Evolutionary conservation across 129 eudicot species (phyloP), one percentile per base, ranked within the genome.

Genomic region (Escallonia rubra): DNA sequence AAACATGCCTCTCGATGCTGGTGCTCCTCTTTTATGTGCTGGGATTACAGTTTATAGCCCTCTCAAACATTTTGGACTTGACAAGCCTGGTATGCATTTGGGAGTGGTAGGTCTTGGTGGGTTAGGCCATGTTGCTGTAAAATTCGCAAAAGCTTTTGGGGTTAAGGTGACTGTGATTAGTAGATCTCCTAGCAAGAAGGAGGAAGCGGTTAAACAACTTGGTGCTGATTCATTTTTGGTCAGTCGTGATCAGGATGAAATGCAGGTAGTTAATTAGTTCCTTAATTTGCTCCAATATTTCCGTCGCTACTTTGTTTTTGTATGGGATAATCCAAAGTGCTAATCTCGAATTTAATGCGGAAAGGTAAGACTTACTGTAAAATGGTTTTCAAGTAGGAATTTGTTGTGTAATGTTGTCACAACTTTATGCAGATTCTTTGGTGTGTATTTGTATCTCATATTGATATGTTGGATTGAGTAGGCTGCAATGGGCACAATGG

Each of bases 71-170:
- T 65, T 57, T 65, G 71, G 57, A 38, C 60, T 73, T 0, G 58
- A 64, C 70, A 65, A 65, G 47, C 71, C 71, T 2, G 72, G 53
- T 7, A 57, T 59, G 41, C 78, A 74, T 34, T 34, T 65, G 46
- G 78, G 78, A 40, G 67, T 73, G 39, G 78, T 73, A 15, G 78
- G 78, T 9, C n/a, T 74, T 15, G 78, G 78, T 4, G 67, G 78
- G 42, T 58, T 65, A 74, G 72, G 78, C 34, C 72, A 65, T 74
- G 51, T 74, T 3, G 72, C 62, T 39, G 78, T 66, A 45, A 74
- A 66, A 48, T 58, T 63, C 41, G 86, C 79, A 12, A 81, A 81
- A 73, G 82, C 82, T 3, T 81, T 81, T 65, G 86, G 82, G 16
- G 59, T 72, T 6, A 74, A 77, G n/a, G 86, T 81, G 38, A 77